phyloP scores from a whole-genome alignment of 768 basidiomycete genomes.

The Lactarius trivialis region DNA sequence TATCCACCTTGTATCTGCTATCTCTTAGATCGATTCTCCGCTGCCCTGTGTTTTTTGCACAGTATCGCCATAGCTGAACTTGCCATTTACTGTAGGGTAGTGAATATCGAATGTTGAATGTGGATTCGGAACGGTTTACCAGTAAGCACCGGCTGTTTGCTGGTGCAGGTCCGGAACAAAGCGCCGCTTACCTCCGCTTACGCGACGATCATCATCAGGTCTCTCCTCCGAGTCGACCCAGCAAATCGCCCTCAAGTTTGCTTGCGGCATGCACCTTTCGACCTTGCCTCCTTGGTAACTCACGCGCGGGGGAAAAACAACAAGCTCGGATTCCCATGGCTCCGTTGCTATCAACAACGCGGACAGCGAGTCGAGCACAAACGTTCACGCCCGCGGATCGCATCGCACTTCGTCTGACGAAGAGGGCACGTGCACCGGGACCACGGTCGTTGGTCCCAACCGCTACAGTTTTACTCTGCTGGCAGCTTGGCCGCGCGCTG shows the following conservation, averaged over 20 bases:
- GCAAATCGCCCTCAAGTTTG: constrained; percentile 47
- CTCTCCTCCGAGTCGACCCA: constrained; percentile 47
- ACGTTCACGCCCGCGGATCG: constrained; percentile 46
- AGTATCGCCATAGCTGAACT: no score
- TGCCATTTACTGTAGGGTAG: no score
- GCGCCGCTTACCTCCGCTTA: constrained; percentile 33
- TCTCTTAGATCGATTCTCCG: no score
- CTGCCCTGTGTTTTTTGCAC: no score
- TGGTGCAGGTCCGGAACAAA: no score
- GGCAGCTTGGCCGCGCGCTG: no score
- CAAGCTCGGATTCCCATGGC: constrained; percentile 40
- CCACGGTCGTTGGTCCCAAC: no score
- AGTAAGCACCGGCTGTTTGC: no score
- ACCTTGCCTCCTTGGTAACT: not conserved
- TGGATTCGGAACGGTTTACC: no score
- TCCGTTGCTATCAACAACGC: constrained; percentile 65
- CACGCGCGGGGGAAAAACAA: not conserved
- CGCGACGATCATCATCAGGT: constrained; percentile 41
- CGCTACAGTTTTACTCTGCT: no score
- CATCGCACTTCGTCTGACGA: constrained; percentile 43
- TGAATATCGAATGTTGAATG: no score
- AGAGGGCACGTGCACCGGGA: constrained; percentile 42
- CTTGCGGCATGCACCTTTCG: constrained; percentile 38
- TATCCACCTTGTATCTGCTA: no score
- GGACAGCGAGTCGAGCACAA: constrained; percentile 45